phyloP scores from a whole-genome alignment of 1,284 basidiomycete species.

The Schizopora paradoxa region DNA sequence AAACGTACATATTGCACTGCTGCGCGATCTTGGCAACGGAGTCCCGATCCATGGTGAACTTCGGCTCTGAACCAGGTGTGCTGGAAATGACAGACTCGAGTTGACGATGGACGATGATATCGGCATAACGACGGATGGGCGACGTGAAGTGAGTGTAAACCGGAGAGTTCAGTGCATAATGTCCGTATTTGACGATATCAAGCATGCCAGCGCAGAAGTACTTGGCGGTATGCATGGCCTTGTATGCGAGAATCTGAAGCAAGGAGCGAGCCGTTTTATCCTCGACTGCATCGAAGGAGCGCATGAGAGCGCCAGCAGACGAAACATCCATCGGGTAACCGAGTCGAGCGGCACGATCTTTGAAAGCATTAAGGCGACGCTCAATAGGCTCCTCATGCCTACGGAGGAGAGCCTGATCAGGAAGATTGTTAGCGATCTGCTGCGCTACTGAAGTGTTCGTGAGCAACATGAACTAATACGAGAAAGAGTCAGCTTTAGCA shows the following conservation, averaged over 20 bases:
- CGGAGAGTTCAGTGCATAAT: constrained; percentile 88
- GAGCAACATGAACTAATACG: constrained; percentile 82
- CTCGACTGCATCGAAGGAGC: constrained; percentile 69
- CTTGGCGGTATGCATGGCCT: constrained; percentile 88
- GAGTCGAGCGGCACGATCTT: constrained; percentile 75
- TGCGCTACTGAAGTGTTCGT: constrained; percentile 90
- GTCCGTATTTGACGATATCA: constrained; percentile 96
- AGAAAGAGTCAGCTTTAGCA: constrained; percentile 8
- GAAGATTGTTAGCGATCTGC: constrained; percentile 88
- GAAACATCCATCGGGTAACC: constrained; percentile 81
- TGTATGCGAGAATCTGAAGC: constrained; percentile 78
- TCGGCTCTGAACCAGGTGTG: constrained; percentile 53
- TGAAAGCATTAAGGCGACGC: constrained; percentile 76
- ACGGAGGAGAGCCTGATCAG: constrained; percentile 91
- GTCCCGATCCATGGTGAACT: constrained; percentile 96
- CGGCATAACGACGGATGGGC: constrained; percentile 90
- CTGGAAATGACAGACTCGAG: constrained; percentile 84
- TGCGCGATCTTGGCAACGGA: constrained; percentile 96
- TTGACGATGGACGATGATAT: constrained; percentile 95
- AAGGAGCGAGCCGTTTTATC: constrained; percentile 71
- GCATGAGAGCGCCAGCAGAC: constrained; percentile 79
- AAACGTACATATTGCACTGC: constrained; percentile 87
- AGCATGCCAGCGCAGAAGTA: constrained; percentile 99
- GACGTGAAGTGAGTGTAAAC: constrained; percentile 98
- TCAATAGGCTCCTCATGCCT: constrained; percentile 93